phyloP scores from a whole-genome alignment of 495 filamentous ascomycete genomes.

The Bacidia gigantensis region DNA sequence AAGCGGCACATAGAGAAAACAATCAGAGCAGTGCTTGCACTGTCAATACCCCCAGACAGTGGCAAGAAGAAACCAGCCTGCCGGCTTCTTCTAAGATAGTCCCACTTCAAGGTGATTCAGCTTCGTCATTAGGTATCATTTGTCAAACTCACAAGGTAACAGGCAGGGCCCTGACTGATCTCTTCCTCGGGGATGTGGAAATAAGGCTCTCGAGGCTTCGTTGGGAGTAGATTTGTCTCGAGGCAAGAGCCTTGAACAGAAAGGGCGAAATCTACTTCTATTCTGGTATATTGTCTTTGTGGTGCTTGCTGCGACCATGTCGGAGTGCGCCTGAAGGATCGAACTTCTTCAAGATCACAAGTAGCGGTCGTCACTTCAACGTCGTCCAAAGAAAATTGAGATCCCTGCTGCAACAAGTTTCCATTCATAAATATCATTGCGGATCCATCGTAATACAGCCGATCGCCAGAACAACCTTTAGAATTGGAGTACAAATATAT shows the following conservation, averaged over 20 bases:
- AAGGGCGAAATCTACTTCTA: no score
- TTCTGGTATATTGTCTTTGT: no score
- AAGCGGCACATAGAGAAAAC: constrained; percentile 69
- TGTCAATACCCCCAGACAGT: constrained; percentile 60
- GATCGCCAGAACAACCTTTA: constrained; percentile 57
- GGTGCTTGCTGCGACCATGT: constrained; percentile 23
- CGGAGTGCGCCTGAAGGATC: constrained; percentile 37
- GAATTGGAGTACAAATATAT: constrained; percentile 50
- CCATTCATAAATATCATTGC: constrained; percentile 72
- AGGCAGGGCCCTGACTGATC: constrained; percentile 54
- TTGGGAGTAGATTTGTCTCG: constrained; percentile 30
- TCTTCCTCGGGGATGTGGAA: constrained; percentile 62
- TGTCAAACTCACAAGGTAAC: constrained; percentile 45
- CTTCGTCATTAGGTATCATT: no score
- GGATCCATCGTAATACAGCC: constrained; percentile 55
- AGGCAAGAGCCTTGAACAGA: no score
- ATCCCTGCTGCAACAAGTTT: constrained; percentile 39
- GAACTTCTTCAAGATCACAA: constrained; percentile 66
- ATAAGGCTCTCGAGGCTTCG: constrained; percentile 29
- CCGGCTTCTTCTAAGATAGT: not conserved
- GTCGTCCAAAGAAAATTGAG: constrained; percentile 62
- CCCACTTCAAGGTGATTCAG: not conserved
- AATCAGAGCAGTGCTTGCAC: constrained; percentile 47
- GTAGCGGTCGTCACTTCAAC: constrained; percentile 78
- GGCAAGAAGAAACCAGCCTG: constrained; percentile 27